Evolutionary conservation across 176 grass and related monocot genomes (phyloP).

Genomic region (Calamus simplicifolius): DNA sequence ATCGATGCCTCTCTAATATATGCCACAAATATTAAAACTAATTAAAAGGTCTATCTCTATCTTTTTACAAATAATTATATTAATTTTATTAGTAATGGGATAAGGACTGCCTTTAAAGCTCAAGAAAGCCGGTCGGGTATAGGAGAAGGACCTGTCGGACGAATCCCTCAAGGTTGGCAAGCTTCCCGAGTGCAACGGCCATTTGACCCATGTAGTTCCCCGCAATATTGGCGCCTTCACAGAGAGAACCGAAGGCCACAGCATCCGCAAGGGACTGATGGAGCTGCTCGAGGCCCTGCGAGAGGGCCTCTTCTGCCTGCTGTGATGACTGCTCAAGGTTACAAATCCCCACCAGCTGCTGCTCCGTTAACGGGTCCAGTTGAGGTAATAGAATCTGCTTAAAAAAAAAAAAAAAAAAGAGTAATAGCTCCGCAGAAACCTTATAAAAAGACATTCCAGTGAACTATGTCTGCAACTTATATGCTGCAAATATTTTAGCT

Average conservation of each 20-base stretch:
- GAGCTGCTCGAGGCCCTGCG: constrained; percentile 78
- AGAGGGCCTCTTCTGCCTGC: constrained; percentile 91
- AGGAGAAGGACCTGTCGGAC: constrained; percentile 55
- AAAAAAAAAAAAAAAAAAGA: not conserved
- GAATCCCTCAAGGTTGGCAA: constrained; percentile 80
- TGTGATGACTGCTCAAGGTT: constrained; percentile 74
- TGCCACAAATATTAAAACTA: too few relatives aligned
- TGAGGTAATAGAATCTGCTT: constrained; percentile 55
- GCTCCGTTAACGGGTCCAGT: constrained; percentile 79
- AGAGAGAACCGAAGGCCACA: constrained; percentile 39
- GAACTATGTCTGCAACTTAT: too few relatives aligned
- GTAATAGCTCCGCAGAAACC: not conserved
- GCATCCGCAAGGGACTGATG: constrained; percentile 61
- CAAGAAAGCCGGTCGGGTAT: too few relatives aligned
- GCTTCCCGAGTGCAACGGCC: constrained; percentile 71
- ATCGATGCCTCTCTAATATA: too few relatives aligned
- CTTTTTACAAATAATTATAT: too few relatives aligned
- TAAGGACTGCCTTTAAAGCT: too few relatives aligned
- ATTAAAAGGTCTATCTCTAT: too few relatives aligned
- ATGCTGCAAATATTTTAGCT: too few relatives aligned
- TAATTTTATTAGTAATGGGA: too few relatives aligned
- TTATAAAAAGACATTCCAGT: too few relatives aligned
- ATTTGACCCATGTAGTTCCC: constrained; percentile 70
- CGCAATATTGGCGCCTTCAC: constrained; percentile 24
- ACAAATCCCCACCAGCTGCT: constrained; percentile 69